Evolutionary conservation across 805 yeast species (phyloP).

Genomic region (Myxozyma monticola): DNA sequence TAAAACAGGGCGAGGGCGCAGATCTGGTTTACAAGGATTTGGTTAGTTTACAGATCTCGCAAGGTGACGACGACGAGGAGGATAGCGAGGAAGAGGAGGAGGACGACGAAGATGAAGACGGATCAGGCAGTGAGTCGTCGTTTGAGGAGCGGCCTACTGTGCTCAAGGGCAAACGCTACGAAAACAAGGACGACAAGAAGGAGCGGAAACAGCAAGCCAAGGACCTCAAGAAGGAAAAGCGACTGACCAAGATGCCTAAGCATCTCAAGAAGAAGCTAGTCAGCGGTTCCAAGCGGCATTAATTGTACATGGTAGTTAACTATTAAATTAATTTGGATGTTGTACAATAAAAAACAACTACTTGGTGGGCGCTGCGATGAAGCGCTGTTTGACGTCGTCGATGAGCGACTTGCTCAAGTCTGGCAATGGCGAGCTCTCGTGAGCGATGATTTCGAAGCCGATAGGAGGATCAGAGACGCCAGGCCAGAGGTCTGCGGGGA

Average conservation of each 20-base stretch:
- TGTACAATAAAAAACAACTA: not conserved
- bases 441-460: constrained; percentile 33
- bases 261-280: constrained; percentile 75
- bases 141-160: constrained; percentile 46
- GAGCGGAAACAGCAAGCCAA: constrained; percentile 71
- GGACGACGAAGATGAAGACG: constrained; percentile 41
- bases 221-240: constrained; percentile 72
- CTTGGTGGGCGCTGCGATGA: constrained; percentile 8
- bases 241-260: constrained; percentile 80
- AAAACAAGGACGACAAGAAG: constrained; percentile 76
- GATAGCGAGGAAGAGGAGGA: constrained; percentile 39
- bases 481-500: constrained; percentile 59
- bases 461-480: constrained; percentile 43
- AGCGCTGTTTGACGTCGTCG: constrained; percentile 20
- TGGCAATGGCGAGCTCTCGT: constrained; percentile 25
- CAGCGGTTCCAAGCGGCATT: constrained; percentile 46
- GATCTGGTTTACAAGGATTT: constrained; percentile 55
- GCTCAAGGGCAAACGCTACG: constrained; percentile 70
- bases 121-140: constrained; percentile 38
- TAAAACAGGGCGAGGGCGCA: constrained; percentile 71
- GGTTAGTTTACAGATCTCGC: constrained; percentile 27
- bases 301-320: not conserved
- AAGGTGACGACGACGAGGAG: constrained; percentile 31
- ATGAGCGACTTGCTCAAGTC: constrained; percentile 15
- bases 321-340: too few species aligned